A percentile compares a stretch with the other conserved stretches of the same genome.
These are phyloP conservation scores for Dioscorea cayenensis DNA, from an alignment of 116 monocot genomes.

Conservation along the genomic window DNA sequence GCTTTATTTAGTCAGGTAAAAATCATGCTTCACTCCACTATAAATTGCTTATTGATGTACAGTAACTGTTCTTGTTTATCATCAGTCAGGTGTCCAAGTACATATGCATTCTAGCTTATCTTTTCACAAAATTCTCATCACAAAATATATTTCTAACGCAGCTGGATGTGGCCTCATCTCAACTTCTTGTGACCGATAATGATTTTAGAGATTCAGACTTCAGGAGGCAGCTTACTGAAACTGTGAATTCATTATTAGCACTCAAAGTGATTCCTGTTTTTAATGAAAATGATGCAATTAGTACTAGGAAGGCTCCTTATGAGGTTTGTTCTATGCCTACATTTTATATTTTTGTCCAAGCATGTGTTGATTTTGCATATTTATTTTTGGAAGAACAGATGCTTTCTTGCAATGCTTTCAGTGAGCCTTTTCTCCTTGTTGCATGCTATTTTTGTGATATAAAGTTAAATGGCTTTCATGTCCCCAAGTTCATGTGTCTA, in stretches of 20 bases:
- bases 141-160: slow-evolving; percentile 21
- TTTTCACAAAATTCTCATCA: no score
- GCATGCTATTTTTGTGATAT: no score
- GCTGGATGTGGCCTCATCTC: slow-evolving; percentile 88
- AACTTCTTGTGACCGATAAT: slow-evolving; percentile 93
- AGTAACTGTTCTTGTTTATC: neutral
- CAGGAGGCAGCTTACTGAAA: slow-evolving; percentile 72
- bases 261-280: slow-evolving; percentile 80
- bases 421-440: no score
- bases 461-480: no score
- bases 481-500: no score
- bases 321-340: slow-evolving; percentile 39
- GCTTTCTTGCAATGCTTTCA: no score
- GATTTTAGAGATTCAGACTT: slow-evolving; percentile 81
- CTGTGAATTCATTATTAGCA: slow-evolving; percentile 68
- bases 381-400: no score
- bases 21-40: no score
- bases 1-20: slow-evolving; percentile 74
- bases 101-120: no score
- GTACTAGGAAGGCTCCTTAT: slow-evolving; percentile 88
- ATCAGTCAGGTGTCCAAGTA: no score
- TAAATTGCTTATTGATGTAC: neutral
- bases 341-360: no score
- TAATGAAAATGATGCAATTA: slow-evolving; percentile 98
- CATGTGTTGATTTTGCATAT: no score